A percentile compares a stretch with the other conserved stretches of the same genome.
Evolutionary conservation across 192 early-diverging fungal species (phyloP).

Genomic region (Spizellomyces sp.): DNA sequence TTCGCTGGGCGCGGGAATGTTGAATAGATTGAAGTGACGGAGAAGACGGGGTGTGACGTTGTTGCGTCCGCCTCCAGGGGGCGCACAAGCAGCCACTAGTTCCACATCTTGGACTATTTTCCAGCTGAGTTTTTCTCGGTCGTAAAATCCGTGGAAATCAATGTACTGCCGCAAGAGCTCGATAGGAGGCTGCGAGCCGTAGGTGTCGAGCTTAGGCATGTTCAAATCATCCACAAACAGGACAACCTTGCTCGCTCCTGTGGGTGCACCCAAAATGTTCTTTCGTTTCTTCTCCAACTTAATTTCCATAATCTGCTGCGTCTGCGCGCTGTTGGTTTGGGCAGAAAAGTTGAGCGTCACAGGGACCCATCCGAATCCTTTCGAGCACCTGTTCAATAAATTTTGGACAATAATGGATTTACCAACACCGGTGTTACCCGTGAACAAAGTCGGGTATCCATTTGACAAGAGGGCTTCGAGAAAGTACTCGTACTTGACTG

Average conservation of each 20-base stretch:
- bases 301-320: constrained; percentile 62
- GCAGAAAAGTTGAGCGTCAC: constrained; percentile 62
- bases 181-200: constrained; percentile 64
- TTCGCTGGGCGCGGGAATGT: constrained; percentile 57
- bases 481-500: constrained; percentile 59
- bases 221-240: constrained; percentile 67
- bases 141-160: constrained; percentile 62
- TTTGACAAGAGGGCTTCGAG: constrained; percentile 51
- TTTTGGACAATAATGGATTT: constrained; percentile 64
- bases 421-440: constrained; percentile 61
- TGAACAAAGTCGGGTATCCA: constrained; percentile 54
- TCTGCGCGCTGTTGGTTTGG: constrained; percentile 61
- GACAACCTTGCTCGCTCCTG: constrained; percentile 56
- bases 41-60: constrained; percentile 55
- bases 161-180: constrained; percentile 60
- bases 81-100: constrained; percentile 58
- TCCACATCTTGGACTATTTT: constrained; percentile 59
- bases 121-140: constrained; percentile 62
- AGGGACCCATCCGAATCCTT: constrained; percentile 45
- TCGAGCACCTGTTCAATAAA: constrained; percentile 49
- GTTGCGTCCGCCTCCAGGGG: constrained; percentile 63
- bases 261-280: constrained; percentile 62
- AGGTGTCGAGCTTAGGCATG: constrained; percentile 66
- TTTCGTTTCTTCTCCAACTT: constrained; percentile 67
- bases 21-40: constrained; percentile 62